A percentile compares a stretch with the other conserved stretches of the same genome.
Evolutionary conservation across 164 flowering plant species (phyloP).

Genomic region (Dillenia suffruticosa): DNA sequence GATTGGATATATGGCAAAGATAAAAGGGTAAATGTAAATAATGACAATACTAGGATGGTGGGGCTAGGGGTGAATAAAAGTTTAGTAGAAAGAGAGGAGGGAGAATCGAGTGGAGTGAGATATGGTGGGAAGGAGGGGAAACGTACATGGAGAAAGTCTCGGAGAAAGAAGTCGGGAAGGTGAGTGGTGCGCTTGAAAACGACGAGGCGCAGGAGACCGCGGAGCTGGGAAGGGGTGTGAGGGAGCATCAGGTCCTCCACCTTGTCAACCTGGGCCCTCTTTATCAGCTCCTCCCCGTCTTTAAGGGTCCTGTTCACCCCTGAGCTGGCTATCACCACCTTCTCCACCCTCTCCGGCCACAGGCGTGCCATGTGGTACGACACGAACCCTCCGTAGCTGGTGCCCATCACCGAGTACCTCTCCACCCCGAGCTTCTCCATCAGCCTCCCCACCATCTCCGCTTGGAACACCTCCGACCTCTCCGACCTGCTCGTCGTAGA

Average conservation of each 20-base stretch:
- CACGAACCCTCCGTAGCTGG: conserved; percentile 68
- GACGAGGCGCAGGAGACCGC: conserved; percentile 31
- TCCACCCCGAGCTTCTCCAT: conserved; percentile 42
- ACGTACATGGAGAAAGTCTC: conserved; percentile 50
- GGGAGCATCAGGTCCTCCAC: conserved; percentile 65
- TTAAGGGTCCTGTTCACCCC: conserved; percentile 41
- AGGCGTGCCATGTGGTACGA: conserved; percentile 60
- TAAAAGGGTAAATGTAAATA: too few species aligned
- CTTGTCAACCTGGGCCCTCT: conserved; percentile 34
- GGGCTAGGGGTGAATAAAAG: too few species aligned
- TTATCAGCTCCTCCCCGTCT: conserved; percentile 34
- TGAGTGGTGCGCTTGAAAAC: conserved; percentile 13
- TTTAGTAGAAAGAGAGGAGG: too few species aligned
- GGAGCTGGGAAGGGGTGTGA: conserved; percentile 27
- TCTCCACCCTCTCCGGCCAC: conserved; percentile 59
- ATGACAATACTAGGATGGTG: too few species aligned
- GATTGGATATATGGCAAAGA: too few species aligned
- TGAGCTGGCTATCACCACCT: conserved; percentile 70
- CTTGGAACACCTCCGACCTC: conserved; percentile 67
- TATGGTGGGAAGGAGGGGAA: not conserved
- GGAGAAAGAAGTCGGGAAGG: conserved; percentile 52
- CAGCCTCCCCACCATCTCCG: conserved; percentile 38
- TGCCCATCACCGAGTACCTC: conserved; percentile 36
- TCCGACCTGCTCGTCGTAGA: conserved; percentile 46
- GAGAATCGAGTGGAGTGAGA: too few species aligned